Evolutionary conservation across 2,329 filamentous ascomycete genomes (phyloP).

Genomic region (Didymella keratinophila): DNA sequence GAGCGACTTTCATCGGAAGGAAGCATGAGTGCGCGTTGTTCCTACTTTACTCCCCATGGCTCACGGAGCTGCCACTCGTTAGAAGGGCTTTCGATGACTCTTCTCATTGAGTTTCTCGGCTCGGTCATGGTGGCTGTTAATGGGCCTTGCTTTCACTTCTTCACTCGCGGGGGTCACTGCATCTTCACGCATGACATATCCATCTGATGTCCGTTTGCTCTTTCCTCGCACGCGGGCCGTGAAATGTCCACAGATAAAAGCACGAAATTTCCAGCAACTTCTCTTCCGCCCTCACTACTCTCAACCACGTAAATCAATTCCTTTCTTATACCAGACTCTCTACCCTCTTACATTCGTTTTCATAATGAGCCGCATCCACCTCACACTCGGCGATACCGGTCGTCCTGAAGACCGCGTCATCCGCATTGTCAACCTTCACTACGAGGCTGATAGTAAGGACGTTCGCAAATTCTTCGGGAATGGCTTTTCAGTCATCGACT

Average conservation of each 20-base stretch:
- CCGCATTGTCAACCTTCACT: conserved; percentile 7
- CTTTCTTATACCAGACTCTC: too few relatives aligned
- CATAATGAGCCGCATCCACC: background rate
- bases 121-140: background rate
- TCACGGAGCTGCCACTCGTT: background rate
- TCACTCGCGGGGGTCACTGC: background rate
- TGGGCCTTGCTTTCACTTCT: background rate
- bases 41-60: background rate
- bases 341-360: too few relatives aligned
- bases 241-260: background rate
- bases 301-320: background rate
- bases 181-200: background rate
- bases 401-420: conserved; percentile 3
- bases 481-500: background rate
- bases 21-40: background rate
- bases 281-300: background rate
- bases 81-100: background rate
- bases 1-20: too few relatives aligned
- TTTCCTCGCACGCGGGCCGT: background rate
- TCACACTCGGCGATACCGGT: background rate
- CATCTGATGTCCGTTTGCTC: background rate
- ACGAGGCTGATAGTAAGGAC: background rate
- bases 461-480: background rate
- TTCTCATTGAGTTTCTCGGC: background rate
- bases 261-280: background rate